These are phyloP conservation scores for Luzula sylvatica DNA, from an alignment of 176 grass and related monocot genomes.

Conservation along the genomic window DNA sequence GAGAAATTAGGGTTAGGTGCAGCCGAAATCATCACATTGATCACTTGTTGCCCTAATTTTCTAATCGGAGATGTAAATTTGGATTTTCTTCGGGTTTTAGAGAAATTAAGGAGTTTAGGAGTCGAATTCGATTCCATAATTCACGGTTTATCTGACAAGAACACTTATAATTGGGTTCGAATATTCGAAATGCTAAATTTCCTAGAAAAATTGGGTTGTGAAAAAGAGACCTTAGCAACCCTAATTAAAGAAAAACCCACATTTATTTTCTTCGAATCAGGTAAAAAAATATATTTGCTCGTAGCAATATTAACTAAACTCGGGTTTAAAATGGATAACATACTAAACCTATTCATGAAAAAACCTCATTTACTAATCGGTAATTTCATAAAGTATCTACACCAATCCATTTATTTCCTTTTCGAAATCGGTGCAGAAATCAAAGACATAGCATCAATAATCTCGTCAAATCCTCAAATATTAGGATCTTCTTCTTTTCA, in stretches of 20 bases:
- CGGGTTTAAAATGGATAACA: conserved; percentile 30
- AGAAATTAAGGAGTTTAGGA: conserved; percentile 35
- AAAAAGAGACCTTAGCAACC: conserved; percentile 22
- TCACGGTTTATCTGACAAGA: conserved; percentile 41
- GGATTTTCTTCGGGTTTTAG: conserved; percentile 29
- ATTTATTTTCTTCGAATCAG: conserved; percentile 54
- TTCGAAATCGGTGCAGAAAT: conserved; percentile 25
- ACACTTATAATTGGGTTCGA: conserved; percentile 31
- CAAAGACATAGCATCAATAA: conserved; percentile 17
- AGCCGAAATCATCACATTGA: conserved; percentile 33
- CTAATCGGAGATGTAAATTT: conserved; percentile 30
- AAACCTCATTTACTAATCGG: conserved; percentile 25
- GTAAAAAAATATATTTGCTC: conserved; percentile 39
- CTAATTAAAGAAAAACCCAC: conserved; percentile 37
- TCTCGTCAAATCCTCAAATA: conserved; percentile 27
- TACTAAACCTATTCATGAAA: conserved; percentile 32
- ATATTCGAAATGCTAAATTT: conserved; percentile 43
- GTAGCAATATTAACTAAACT: conserved; percentile 38
- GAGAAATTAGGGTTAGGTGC: conserved; percentile 33
- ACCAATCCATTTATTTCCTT: conserved; percentile 23
- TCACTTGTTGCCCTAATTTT: conserved; percentile 35
- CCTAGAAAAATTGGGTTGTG: conserved; percentile 31
- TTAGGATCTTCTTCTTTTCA: conserved; percentile 38
- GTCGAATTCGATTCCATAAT: conserved; percentile 33
- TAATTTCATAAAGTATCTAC: conserved; percentile 35